A percentile compares a stretch with the other conserved stretches of the same genome.
phyloP scores from a whole-genome alignment of 139 green algal species.

The Tetraselmis striata region DNA sequence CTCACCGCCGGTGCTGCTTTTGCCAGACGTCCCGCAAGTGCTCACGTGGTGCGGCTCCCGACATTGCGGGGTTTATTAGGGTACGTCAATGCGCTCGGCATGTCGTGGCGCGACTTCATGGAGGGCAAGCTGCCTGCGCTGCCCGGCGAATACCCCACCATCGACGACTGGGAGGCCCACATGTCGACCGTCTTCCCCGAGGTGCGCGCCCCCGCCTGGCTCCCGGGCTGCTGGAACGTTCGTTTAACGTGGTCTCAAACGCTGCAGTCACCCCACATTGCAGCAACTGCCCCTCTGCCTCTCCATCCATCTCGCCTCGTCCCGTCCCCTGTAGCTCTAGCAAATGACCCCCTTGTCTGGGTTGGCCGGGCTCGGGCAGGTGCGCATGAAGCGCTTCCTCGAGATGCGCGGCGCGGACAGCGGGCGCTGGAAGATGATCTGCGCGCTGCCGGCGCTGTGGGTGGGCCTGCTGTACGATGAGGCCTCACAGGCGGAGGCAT shows the following conservation, averaged over 20 bases:
- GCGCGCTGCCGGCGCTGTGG: slow-evolving; percentile 87
- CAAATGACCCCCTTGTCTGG: too few species aligned
- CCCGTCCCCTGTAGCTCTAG: too few species aligned
- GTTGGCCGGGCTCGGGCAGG: too few species aligned
- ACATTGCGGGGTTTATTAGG: too few species aligned
- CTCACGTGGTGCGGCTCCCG: too few species aligned
- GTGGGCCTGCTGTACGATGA: slow-evolving; percentile 91
- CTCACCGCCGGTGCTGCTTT: too few species aligned
- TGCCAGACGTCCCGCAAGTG: too few species aligned
- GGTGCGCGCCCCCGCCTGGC: slow-evolving; percentile 18
- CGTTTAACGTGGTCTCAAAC: not conserved
- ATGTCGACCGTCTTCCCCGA: slow-evolving; percentile 96
- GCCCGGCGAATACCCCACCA: slow-evolving; percentile 75
- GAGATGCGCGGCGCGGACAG: slow-evolving; percentile 97
- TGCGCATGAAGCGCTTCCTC: slow-evolving; percentile 90
- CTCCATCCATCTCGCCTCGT: not conserved
- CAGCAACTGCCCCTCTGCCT: too few species aligned
- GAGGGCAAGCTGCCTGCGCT: slow-evolving; percentile 71
- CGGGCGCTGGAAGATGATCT: slow-evolving; percentile 85
- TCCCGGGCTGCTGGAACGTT: not conserved
- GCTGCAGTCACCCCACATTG: not conserved
- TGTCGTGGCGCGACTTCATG: slow-evolving; percentile 89
- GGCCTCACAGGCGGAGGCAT: slow-evolving; percentile 37
- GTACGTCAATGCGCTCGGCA: slow-evolving; percentile 79
- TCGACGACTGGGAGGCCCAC: slow-evolving; percentile 93